Percentiles rank a stretch among this genome's conserved stretches.
phyloP scores from a whole-genome alignment of 805 yeast species.

The Zygosaccharomyces bailii region DNA sequence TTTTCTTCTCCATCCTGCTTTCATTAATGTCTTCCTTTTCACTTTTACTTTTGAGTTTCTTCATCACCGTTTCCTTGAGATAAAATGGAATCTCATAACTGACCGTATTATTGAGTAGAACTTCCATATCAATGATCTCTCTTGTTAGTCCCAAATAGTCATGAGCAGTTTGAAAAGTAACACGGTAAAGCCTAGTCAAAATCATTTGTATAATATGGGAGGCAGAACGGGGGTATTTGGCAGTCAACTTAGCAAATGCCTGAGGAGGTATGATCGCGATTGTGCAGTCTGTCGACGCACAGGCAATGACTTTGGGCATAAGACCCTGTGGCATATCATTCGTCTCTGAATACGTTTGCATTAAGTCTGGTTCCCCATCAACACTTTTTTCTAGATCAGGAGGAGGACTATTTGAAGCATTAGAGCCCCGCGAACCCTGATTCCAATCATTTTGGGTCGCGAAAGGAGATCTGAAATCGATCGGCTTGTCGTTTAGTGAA shows the following conservation, averaged over 20 bases:
- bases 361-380: constrained; percentile 1
- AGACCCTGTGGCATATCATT: constrained; percentile 7
- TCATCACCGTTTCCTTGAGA: constrained; percentile 54
- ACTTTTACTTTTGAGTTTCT: constrained; percentile 35
- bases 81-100: constrained; percentile 58
- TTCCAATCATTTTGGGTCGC: background rate
- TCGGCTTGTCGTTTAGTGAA: constrained; percentile 6
- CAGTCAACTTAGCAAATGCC: constrained; percentile 69
- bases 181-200: constrained; percentile 78
- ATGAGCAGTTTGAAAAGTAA: constrained; percentile 88
- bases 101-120: constrained; percentile 51
- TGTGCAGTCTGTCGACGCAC: constrained; percentile 72
- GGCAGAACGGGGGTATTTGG: constrained; percentile 80
- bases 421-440: constrained; percentile 6
- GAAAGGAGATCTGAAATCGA: constrained; percentile 4
- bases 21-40: constrained; percentile 5
- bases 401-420: constrained; percentile 3
- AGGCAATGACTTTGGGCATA: constrained; percentile 55
- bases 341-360: constrained; percentile 3
- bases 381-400: constrained; percentile 2
- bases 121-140: constrained; percentile 77
- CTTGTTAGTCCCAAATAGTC: constrained; percentile 78
- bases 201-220: constrained; percentile 94
- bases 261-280: constrained; percentile 88
- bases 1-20: constrained; percentile 5